Conservation (phyloP, 371 early-diverging fungal genomes). For the Syncephalastrum racemosum region DNA sequence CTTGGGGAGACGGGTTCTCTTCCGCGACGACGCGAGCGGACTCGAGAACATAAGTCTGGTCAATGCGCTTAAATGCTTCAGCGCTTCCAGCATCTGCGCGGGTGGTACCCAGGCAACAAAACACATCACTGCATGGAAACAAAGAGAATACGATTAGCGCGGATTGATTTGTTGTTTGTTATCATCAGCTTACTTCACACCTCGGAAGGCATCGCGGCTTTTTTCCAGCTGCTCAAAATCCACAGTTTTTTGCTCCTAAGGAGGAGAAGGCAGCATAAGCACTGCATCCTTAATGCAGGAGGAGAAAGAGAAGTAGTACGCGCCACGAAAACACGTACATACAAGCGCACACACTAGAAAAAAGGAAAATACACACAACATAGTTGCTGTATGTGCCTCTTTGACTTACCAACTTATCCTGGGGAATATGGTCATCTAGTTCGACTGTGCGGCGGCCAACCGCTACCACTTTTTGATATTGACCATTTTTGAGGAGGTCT, state of each 20-base stretch:
- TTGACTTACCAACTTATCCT: slow-evolving; percentile 53
- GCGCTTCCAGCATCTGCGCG: slow-evolving; percentile 65
- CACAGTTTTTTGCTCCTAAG: slow-evolving; percentile 40
- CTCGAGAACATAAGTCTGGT: slow-evolving; percentile 71
- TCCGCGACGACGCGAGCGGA: slow-evolving; percentile 62
- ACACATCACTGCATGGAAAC: slow-evolving; percentile 50
- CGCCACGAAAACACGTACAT: background rate
- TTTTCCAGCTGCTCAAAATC: slow-evolving; percentile 51
- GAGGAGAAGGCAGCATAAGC: too few relatives aligned
- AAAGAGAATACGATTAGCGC: background rate
- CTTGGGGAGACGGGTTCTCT: slow-evolving; percentile 48
- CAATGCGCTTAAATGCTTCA: slow-evolving; percentile 68
- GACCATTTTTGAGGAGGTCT: slow-evolving; percentile 57
- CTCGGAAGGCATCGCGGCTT: slow-evolving; percentile 35
- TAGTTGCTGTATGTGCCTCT: background rate
- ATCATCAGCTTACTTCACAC: slow-evolving; percentile 33
- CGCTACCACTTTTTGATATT: slow-evolving; percentile 62
- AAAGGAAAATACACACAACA: background rate
- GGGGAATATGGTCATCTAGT: slow-evolving; percentile 52
- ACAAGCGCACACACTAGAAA: background rate
- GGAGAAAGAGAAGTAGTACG: background rate
- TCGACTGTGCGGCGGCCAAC: slow-evolving; percentile 59
- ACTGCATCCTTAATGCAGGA: background rate
- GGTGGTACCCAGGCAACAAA: slow-evolving; percentile 72
- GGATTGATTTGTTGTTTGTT: background rate